These are phyloP conservation scores for Penicillium egyptiacum DNA, from an alignment of 495 filamentous ascomycete genomes.

Conservation along the genomic window DNA sequence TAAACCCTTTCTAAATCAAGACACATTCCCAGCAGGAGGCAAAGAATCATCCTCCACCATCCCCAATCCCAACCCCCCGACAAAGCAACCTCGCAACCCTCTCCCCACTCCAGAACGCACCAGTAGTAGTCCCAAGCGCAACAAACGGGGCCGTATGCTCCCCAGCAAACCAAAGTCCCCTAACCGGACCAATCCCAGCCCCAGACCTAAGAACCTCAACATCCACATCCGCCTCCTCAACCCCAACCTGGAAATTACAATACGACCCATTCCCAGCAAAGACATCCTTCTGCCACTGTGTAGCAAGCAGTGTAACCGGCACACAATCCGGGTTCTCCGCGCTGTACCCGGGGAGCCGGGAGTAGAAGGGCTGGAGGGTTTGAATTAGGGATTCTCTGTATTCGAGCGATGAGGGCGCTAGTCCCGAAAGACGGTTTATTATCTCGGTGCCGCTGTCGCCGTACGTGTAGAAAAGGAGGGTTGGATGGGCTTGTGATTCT, in stretches of 20 bases:
- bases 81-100: constrained; percentile 66
- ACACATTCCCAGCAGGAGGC: constrained; percentile 26
- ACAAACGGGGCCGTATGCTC: constrained; percentile 94
- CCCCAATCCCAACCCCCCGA: constrained; percentile 32
- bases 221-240: constrained; percentile 66
- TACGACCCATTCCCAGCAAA: constrained; percentile 90
- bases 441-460: constrained; percentile 59
- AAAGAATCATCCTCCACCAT: constrained; percentile 42
- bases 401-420: constrained; percentile 27
- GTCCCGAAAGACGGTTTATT: constrained; percentile 39
- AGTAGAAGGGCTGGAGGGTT: constrained; percentile 65
- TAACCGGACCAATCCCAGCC: constrained; percentile 59
- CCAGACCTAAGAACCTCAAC: constrained; percentile 64
- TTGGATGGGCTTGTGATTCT: constrained; percentile 65
- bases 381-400: constrained; percentile 37
- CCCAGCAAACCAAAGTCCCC: constrained; percentile 86
- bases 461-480: constrained; percentile 89
- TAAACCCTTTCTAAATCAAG: not conserved
- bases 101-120: constrained; percentile 92
- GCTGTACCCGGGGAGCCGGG: constrained; percentile 66
- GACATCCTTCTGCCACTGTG: constrained; percentile 79
- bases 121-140: constrained; percentile 81
- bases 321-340: constrained; percentile 53
- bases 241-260: constrained; percentile 79
- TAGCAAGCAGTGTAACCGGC: constrained; percentile 64